Evolutionary conservation across 2,329 filamentous ascomycete species (phyloP).

Genomic region (Phialophora chinensis): DNA sequence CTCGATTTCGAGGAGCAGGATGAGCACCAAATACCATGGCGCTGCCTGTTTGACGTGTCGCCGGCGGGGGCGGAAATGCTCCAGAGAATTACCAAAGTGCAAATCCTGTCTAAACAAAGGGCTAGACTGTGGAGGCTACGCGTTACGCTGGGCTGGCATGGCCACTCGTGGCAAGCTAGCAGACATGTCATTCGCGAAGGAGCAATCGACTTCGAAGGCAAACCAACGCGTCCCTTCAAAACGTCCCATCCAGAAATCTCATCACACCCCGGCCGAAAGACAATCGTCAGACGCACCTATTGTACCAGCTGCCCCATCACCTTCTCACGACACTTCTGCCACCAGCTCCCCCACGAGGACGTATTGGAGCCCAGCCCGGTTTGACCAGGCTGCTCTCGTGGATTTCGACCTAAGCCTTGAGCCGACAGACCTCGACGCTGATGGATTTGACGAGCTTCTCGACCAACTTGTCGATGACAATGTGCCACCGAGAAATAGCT

Average conservation of each 20-base stretch:
- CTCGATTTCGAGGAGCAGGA: neutral
- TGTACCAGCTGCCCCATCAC: too few species aligned
- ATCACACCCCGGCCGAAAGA: too few species aligned
- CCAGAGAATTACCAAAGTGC: conserved; percentile 17
- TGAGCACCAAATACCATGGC: conserved; percentile 19
- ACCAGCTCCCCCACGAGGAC: too few species aligned
- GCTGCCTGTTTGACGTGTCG: conserved; percentile 25
- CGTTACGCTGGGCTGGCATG: conserved; percentile 17
- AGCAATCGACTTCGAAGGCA: neutral
- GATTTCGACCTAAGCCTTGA: too few species aligned
- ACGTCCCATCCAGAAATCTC: neutral
- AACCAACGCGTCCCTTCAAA: neutral
- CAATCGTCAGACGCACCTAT: too few species aligned
- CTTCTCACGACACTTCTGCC: too few species aligned
- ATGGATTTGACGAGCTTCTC: neutral
- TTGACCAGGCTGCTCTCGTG: neutral
- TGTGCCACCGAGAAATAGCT: too few species aligned
- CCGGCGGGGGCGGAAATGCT: conserved; percentile 23
- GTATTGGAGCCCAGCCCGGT: neutral
- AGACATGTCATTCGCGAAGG: neutral
- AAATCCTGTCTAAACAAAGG: conserved; percentile 12
- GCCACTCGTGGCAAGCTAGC: conserved; percentile 23
- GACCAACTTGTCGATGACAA: neutral
- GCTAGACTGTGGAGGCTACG: conserved; percentile 25
- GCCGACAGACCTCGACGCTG: too few species aligned